These are phyloP conservation scores for Excoecaria agallocha DNA, from an alignment of 345 rosid species.

Conservation along the genomic window DNA sequence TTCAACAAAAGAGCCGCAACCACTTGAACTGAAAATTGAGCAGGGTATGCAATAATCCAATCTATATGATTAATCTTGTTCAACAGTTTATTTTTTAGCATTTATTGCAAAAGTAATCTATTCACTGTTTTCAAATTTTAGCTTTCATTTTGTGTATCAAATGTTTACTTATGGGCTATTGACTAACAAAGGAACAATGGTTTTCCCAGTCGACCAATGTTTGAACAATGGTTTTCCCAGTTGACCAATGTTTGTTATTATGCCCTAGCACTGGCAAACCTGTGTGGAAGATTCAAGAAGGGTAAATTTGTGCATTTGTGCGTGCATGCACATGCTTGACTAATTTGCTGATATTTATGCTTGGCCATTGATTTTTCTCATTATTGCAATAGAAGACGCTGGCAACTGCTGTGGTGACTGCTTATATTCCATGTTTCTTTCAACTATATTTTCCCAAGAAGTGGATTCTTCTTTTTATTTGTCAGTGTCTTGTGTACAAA, in stretches of 20 bases:
- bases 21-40: conserved; percentile 61
- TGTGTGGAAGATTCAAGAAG: not conserved
- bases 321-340: not conserved
- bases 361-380: not conserved
- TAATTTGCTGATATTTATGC: not conserved
- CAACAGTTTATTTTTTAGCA: conserved; percentile 1
- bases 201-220: not conserved
- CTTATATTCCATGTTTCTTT: conserved; percentile 1
- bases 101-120: not conserved
- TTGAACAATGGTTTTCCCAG: not conserved
- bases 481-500: not conserved
- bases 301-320: not conserved
- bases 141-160: not conserved
- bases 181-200: not conserved
- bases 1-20: conserved; percentile 44
- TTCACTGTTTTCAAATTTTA: not conserved
- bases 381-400: not conserved
- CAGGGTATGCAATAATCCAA: conserved; percentile 39
- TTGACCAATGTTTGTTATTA: not conserved
- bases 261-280: not conserved
- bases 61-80: not conserved
- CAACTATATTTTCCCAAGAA: no score
- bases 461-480: not conserved
- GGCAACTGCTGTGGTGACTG: not conserved
- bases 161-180: not conserved